These are phyloP conservation scores for Colletotrichum sp. DNA, from an alignment of 2,329 filamentous ascomycete genomes.

Conservation along the genomic window DNA sequence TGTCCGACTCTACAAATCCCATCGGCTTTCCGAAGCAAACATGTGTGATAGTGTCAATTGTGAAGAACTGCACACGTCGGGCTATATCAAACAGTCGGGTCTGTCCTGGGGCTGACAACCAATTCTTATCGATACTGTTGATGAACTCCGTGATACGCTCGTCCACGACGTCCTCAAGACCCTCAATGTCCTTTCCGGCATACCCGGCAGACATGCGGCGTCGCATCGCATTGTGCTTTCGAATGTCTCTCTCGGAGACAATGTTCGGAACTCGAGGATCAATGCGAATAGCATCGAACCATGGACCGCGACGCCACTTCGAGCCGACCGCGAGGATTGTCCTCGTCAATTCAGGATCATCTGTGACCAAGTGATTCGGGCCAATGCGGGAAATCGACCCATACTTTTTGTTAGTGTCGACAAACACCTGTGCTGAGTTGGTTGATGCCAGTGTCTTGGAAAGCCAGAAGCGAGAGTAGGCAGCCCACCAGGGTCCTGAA, in stretches of 20 bases:
- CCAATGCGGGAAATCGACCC: constrained; percentile 35
- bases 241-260: constrained; percentile 54
- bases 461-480: not conserved
- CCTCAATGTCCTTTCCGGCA: constrained; percentile 56
- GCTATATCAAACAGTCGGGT: constrained; percentile 54
- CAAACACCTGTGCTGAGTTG: not conserved
- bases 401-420: not conserved
- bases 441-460: not conserved
- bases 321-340: constrained; percentile 41
- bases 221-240: constrained; percentile 43
- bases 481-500: not conserved
- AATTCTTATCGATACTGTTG: constrained; percentile 46
- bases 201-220: constrained; percentile 59
- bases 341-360: constrained; percentile 42
- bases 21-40: constrained; percentile 55
- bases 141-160: constrained; percentile 49
- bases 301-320: constrained; percentile 40
- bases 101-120: constrained; percentile 9
- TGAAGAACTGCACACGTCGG: constrained; percentile 53
- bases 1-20: constrained; percentile 49
- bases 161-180: constrained; percentile 54
- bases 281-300: constrained; percentile 55
- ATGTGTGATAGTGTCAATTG: constrained; percentile 58
- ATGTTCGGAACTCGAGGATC: constrained; percentile 59
- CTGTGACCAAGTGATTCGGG: constrained; percentile 44